phyloP scores from a whole-genome alignment of 441 rosid genomes.

The Adansonia gregorii region DNA sequence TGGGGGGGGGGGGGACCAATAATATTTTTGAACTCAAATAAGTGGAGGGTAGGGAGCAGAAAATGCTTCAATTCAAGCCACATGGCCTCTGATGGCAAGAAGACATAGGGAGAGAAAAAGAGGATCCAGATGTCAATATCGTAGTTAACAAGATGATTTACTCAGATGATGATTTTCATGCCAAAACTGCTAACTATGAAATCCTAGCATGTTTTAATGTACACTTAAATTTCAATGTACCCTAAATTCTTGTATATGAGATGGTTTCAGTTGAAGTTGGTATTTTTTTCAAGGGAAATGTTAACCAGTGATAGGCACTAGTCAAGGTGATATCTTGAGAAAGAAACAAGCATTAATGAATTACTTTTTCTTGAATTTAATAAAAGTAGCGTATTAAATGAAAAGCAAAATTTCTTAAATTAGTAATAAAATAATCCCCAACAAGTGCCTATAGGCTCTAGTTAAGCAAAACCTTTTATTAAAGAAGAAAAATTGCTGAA shows the following conservation, averaged over 20 bases:
- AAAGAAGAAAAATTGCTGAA: not conserved
- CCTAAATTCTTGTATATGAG: not conserved
- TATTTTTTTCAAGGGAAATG: not conserved
- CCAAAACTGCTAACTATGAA: not conserved
- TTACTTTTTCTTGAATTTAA: too few relatives aligned
- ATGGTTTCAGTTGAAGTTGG: not conserved
- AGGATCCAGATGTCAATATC: not conserved
- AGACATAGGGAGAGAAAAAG: not conserved
- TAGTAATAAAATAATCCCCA: too few relatives aligned
- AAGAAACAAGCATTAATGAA: too few relatives aligned
- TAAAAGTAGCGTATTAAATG: too few relatives aligned
- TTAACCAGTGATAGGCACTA: not conserved
- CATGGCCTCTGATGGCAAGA: constrained; percentile 1
- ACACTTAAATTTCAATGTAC: not conserved
- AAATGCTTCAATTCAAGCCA: not conserved
- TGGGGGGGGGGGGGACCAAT: not conserved
- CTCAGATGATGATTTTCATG: not conserved
- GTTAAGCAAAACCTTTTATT: not conserved
- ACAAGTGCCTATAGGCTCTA: not conserved
- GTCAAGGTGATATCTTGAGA: too few relatives aligned
- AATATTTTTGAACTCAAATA: constrained; percentile 3
- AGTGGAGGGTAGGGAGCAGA: not conserved
- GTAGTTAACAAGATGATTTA: not conserved
- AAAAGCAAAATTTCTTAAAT: too few relatives aligned
- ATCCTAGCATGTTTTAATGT: not conserved